Conservation (phyloP, 1,284 basidiomycete genomes). For the Sporisorium graminicola region DNA sequence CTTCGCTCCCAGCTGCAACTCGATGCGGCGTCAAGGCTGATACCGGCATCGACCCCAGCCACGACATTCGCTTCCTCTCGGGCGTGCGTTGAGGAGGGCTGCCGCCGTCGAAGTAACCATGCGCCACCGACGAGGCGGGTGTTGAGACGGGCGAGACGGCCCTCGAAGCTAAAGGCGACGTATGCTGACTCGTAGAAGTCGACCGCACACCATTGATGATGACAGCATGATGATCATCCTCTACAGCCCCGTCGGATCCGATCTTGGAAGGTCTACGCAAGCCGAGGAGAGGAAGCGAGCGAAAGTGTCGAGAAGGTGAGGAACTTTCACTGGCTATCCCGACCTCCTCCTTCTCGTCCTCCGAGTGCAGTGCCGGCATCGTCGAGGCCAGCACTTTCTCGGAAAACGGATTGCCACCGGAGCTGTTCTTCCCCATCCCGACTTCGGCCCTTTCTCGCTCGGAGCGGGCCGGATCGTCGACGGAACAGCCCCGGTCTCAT, state of each 20-base stretch:
- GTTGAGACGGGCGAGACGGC: constrained; percentile 20
- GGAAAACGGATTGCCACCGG: constrained; percentile 4
- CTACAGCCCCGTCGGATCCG: neutral
- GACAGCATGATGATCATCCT: neutral
- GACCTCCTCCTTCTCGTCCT: constrained; percentile 29
- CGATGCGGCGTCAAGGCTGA: constrained; percentile 17
- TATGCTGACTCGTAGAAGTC: constrained; percentile 6
- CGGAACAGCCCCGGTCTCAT: constrained; percentile 49
- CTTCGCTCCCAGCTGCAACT: neutral
- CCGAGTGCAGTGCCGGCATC: constrained; percentile 14
- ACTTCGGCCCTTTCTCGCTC: constrained; percentile 2
- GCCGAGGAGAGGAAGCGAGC: constrained; percentile 18
- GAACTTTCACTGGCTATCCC: constrained; percentile 36
- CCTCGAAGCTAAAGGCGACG: constrained; percentile 24
- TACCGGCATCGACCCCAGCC: constrained; percentile 27
- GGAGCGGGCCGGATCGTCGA: constrained; percentile 25
- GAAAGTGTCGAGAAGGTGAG: constrained; percentile 44
- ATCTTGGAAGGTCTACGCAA: constrained; percentile 10
- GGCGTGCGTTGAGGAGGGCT: neutral
- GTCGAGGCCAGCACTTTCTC: constrained; percentile 19
- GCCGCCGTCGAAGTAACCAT: constrained; percentile 6
- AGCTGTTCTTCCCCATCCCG: constrained; percentile 44
- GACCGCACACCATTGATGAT: constrained; percentile 11
- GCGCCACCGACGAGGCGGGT: constrained; percentile 16
- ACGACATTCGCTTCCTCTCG: constrained; percentile 30